Base-by-base conservation (phyloP, 2,329 filamentous ascomycete genomes). In the Coniochaeta ligniaria region DNA sequence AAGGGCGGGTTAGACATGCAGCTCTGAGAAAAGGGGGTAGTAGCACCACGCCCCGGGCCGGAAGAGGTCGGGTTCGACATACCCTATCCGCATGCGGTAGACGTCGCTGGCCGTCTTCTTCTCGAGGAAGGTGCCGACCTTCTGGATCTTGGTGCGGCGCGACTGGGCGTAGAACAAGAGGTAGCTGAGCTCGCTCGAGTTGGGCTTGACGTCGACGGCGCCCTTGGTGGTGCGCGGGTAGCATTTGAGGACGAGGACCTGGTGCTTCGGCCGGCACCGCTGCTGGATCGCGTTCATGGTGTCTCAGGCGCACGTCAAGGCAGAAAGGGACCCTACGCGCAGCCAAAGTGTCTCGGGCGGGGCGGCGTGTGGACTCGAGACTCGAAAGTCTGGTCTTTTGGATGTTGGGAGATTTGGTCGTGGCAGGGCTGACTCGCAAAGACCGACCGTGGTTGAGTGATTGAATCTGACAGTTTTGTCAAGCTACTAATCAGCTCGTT, bases 141-240 rank as follows among this genome's bases (percentile, higher is more conserved):
- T 99, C 71, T 95, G 91, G 68, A 98, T 87, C 82, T 98, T 99
- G 76, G 91, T 94, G 66, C 92, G 88, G 63, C 94, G 91, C 68
- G 93, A 96, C 72, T 91, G 96, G 63, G 91, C 92, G 80, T 99
- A 98, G 82, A 96, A 98, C 60, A 98, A 86, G 65, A 99, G 85
- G 73, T 98, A 98, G 76, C 92, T 96, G 64, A 99, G 85, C 80
- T 99, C 95, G 77, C 92, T 96, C 66, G 92, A 92, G 76, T 98
- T 98, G 52, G 95, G 93, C 77, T 94, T 96, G 71, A 96, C 92
- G 70, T 96, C 92, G 72, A 93, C 89, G 64, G 91, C 88, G 58
- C 91, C 92, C 78, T 97, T 98, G 66, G 91, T 91, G 65, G 91
- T 93, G 67, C 90, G 89, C 45, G 95, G 95, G 75, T 97, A 99